Conservation (phyloP, 768 basidiomycete species). For the Suillus bovinus region DNA sequence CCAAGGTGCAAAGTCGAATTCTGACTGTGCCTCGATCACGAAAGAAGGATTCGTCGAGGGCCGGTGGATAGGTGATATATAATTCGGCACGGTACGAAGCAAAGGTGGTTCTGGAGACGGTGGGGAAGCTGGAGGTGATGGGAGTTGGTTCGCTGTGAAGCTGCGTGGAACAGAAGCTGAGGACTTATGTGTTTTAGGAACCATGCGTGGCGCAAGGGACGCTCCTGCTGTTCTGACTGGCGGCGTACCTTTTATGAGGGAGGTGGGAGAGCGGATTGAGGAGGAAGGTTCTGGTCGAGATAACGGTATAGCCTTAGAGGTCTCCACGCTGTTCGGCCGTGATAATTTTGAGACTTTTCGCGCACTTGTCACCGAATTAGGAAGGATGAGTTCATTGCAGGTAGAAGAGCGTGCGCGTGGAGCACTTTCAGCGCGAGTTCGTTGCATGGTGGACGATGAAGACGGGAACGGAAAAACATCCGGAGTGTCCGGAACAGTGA, state of each 20-base stretch:
- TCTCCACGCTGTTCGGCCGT: conserved; percentile 19
- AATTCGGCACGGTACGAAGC: conserved; percentile 50
- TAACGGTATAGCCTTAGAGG: conserved; percentile 18
- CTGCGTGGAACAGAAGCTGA: conserved; percentile 27
- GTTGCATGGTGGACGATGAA: conserved; percentile 29
- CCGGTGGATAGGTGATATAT: conserved; percentile 74
- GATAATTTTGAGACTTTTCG: conserved; percentile 18
- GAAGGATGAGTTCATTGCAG: neutral
- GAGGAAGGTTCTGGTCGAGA: conserved; percentile 9
- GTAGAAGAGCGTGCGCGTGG: conserved; percentile 16
- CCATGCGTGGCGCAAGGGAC: conserved; percentile 13
- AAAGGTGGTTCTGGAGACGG: conserved; percentile 12
- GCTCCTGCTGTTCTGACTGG: conserved; percentile 18
- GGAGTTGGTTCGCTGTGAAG: conserved; percentile 27
- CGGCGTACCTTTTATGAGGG: conserved; percentile 20
- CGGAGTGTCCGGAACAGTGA: conserved; percentile 42
- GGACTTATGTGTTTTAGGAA: conserved; percentile 22
- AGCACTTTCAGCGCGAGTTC: conserved; percentile 28
- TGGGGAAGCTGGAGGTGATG: conserved; percentile 21
- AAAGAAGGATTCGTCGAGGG: conserved; percentile 87
- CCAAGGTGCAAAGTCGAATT: conserved; percentile 54
- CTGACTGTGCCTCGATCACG: conserved; percentile 50
- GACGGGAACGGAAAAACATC: conserved; percentile 13
- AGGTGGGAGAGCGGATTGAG: conserved; percentile 14
- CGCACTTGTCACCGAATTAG: conserved; percentile 8